Evolutionary conservation across 2,329 filamentous ascomycete genomes (phyloP).

Genomic region (Hymenoscyphus occultus): DNA sequence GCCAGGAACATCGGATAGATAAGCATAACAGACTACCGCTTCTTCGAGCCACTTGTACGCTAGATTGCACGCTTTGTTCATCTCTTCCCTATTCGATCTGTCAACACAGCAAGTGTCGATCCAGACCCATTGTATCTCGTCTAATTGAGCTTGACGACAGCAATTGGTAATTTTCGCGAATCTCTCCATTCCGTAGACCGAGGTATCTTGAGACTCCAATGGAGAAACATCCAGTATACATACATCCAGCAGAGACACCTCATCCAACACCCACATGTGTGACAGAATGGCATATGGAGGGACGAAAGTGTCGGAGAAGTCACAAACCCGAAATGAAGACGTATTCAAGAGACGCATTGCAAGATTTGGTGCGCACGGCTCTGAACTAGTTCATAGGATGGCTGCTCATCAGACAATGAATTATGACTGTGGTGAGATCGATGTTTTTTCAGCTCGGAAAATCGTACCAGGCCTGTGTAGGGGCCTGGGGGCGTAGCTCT

Average conservation of each 20-base stretch:
- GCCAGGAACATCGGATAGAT: slow-evolving; percentile 2
- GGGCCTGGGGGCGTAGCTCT: no score
- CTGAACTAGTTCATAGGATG: no score
- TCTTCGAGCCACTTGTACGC: slow-evolving; percentile 10
- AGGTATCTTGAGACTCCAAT: neutral
- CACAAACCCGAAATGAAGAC: no score
- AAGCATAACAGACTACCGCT: slow-evolving; percentile 12
- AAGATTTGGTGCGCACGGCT: no score
- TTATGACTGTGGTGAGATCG: no score
- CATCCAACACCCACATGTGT: slow-evolving; percentile 24
- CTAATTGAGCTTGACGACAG: slow-evolving; percentile 1
- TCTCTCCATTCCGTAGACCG: slow-evolving; percentile 8
- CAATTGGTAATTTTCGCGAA: slow-evolving; percentile 10
- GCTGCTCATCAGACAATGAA: no score
- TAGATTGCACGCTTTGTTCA: slow-evolving; percentile 11
- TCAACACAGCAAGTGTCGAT: slow-evolving; percentile 15
- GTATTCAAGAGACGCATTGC: no score
- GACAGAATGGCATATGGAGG: slow-evolving; percentile 25
- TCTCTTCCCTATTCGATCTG: slow-evolving; percentile 10
- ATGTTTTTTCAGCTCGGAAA: no score
- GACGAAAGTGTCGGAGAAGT: no score
- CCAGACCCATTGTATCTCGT: slow-evolving; percentile 11
- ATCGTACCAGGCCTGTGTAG: no score
- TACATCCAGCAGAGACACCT: slow-evolving; percentile 16
- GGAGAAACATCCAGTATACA: neutral